Evolutionary conservation across 1,139 yeast genomes (phyloP).

Genomic region (Geotrichum australiense): DNA sequence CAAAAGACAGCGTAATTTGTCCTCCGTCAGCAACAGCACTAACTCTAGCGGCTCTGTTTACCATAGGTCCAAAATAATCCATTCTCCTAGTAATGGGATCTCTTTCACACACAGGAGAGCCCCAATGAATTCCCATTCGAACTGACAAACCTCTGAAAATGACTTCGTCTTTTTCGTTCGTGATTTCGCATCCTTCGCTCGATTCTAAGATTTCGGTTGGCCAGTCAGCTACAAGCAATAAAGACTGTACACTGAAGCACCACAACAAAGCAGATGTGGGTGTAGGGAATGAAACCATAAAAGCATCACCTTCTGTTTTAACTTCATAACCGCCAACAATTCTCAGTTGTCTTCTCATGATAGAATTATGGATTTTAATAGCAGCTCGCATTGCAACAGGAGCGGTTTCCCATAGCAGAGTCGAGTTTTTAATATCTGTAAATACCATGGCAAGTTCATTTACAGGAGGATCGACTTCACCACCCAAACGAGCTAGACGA

Average conservation of each 20-base stretch:
- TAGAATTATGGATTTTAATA: conserved; percentile 83
- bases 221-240: conserved; percentile 82
- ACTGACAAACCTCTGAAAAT: conserved; percentile 87
- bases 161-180: conserved; percentile 52
- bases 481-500: conserved; percentile 72
- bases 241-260: conserved; percentile 92
- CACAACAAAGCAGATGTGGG: conserved; percentile 85
- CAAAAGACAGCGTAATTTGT: conserved; percentile 79
- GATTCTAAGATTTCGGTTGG: conserved; percentile 86
- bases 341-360: conserved; percentile 89
- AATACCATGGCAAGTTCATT: conserved; percentile 94
- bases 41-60: conserved; percentile 87
- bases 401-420: conserved; percentile 85
- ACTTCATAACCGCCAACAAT: conserved; percentile 97
- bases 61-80: conserved; percentile 99
- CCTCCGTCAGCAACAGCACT: conserved; percentile 97
- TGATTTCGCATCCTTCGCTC: conserved; percentile 75
- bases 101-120: conserved; percentile 90
- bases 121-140: conserved; percentile 98
- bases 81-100: conserved; percentile 93
- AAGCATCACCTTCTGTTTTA: conserved; percentile 98
- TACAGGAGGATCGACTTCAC: conserved; percentile 93
- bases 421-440: conserved; percentile 94
- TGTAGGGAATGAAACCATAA: conserved; percentile 94
- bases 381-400: conserved; percentile 97